These are phyloP conservation scores for Colletotrichum camelliae DNA, from an alignment of 2,329 filamentous ascomycete genomes.

Conservation along the genomic window DNA sequence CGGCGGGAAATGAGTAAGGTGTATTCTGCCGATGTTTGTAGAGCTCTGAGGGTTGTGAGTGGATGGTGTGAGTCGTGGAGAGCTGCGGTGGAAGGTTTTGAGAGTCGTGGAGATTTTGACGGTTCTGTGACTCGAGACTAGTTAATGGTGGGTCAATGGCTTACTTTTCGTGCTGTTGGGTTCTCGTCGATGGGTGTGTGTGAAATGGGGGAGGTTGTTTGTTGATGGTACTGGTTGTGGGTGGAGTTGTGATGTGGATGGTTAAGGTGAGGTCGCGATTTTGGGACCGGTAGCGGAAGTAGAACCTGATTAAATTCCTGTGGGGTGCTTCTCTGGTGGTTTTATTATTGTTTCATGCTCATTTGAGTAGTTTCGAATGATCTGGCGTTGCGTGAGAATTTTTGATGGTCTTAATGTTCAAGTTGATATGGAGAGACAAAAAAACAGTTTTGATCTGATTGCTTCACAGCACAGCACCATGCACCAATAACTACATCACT, in stretches of 20 bases:
- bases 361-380: not conserved
- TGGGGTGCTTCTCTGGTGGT: rapidly evolving
- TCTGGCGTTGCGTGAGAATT: not conserved
- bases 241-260: not conserved
- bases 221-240: not conserved
- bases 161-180: rapidly evolving
- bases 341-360: rapidly evolving
- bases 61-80: not conserved
- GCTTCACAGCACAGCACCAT: rapidly evolving
- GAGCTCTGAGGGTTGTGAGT: not conserved
- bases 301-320: rapidly evolving
- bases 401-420: not conserved
- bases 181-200: not conserved
- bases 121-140: not conserved
- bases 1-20: not conserved
- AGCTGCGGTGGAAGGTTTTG: not conserved
- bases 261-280: not conserved
- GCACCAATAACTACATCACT: no score
- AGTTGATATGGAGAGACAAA: rapidly evolving
- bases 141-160: not conserved
- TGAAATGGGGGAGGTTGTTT: not conserved
- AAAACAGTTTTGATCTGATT: rapidly evolving
- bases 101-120: not conserved
- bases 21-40: not conserved
- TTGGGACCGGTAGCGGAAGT: rapidly evolving